These are phyloP conservation scores for Boletus calvinii DNA, from an alignment of 1,284 basidiomycete genomes.

Conservation along the genomic window DNA sequence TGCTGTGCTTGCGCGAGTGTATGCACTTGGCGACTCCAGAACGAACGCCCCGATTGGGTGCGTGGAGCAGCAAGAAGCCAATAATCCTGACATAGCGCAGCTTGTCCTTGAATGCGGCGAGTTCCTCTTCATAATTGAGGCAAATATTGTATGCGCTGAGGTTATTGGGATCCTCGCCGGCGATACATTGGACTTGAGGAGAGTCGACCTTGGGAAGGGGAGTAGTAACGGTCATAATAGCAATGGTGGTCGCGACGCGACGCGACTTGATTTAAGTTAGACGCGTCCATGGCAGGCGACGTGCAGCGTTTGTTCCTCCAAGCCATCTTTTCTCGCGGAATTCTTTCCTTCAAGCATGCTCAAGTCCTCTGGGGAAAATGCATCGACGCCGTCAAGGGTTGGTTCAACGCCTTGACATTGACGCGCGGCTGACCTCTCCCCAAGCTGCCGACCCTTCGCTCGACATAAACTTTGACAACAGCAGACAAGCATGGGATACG, in stretches of 20 bases:
- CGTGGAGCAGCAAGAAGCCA: conserved; percentile 7
- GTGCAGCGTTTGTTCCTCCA: conserved; percentile 76
- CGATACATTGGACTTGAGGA: not conserved
- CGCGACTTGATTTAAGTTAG: conserved; percentile 6
- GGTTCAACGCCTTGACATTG: not conserved
- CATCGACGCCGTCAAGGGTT: conserved; percentile 62
- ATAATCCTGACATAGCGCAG: conserved; percentile 3
- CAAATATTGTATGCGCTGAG: conserved; percentile 1
- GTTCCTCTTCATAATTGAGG: conserved; percentile 1
- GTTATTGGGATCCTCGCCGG: not conserved
- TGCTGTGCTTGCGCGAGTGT: not conserved
- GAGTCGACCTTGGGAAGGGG: not conserved
- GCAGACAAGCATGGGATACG: conserved; percentile 52
- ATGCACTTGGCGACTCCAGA: conserved; percentile 9
- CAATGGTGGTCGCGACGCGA: conserved; percentile 2
- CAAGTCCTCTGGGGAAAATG: conserved; percentile 66
- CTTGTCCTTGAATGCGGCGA: not conserved
- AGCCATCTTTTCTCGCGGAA: conserved; percentile 66
- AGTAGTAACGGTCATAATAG: too few relatives aligned
- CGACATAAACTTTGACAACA: conserved; percentile 43
- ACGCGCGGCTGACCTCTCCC: conserved; percentile 11
- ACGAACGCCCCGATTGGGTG: conserved; percentile 1
- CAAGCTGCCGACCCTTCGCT: conserved; percentile 53
- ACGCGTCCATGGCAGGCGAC: conserved; percentile 42
- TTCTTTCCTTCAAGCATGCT: conserved; percentile 62